These are phyloP conservation scores for Zygosaccharomyces siamensis DNA, from an alignment of 805 yeast genomes.

Conservation along the genomic window DNA sequence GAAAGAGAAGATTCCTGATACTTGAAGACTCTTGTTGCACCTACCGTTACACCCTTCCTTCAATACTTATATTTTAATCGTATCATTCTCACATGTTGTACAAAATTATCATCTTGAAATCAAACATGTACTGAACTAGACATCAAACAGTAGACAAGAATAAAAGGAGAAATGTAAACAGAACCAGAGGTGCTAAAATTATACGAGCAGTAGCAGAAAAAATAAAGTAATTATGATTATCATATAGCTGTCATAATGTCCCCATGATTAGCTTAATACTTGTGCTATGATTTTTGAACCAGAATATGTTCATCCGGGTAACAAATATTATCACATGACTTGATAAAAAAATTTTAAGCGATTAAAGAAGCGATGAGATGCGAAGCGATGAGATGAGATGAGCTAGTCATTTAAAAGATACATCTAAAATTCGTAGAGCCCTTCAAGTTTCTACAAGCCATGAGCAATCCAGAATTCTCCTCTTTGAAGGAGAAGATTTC, in stretches of 20 bases:
- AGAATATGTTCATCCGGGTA: not conserved
- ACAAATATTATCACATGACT: conserved; percentile 3
- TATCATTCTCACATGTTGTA: too few species aligned
- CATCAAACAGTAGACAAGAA: not conserved
- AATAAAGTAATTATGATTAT: not conserved
- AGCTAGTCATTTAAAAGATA: not conserved
- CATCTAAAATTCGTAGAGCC: not conserved
- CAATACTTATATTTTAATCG: too few species aligned
- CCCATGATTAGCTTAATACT: not conserved
- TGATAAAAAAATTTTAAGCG: conserved; percentile 6
- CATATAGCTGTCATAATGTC: not conserved
- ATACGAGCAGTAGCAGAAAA: too few species aligned
- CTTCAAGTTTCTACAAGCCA: conserved; percentile 1
- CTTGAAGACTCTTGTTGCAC: too few species aligned
- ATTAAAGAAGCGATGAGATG: conserved; percentile 16
- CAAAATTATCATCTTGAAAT: too few species aligned
- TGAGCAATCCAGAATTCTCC: conserved; percentile 33
- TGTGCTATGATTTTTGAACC: too few species aligned
- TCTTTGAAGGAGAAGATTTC: conserved; percentile 64
- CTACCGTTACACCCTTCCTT: too few species aligned
- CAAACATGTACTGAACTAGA: not conserved
- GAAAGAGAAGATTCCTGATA: too few species aligned
- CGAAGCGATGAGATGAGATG: conserved; percentile 18
- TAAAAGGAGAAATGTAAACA: not conserved
- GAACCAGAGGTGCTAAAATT: too few species aligned